Conservation (phyloP, 768 basidiomycete species). For the Amanita inopinata region DNA sequence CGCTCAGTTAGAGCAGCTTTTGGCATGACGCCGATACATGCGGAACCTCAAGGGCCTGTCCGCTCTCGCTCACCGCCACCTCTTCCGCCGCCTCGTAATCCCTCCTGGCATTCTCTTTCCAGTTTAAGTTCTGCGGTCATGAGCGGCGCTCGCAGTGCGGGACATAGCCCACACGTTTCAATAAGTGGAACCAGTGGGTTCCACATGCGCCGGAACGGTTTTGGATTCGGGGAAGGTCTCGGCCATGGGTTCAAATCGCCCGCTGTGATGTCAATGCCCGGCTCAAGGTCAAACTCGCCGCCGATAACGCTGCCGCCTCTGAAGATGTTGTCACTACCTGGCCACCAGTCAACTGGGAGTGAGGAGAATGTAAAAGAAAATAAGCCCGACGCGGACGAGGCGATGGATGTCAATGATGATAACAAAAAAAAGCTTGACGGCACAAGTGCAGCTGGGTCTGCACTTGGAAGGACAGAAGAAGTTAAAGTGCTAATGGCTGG, state of each 20-base stretch:
- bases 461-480: neutral
- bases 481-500: constrained; percentile 6
- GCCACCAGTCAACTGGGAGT: constrained; percentile 6
- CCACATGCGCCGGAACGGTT: constrained; percentile 8
- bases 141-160: constrained; percentile 14
- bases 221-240: constrained; percentile 9
- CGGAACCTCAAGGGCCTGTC: constrained; percentile 5
- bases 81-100: constrained; percentile 26
- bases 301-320: constrained; percentile 68
- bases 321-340: constrained; percentile 26
- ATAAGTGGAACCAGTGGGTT: neutral
- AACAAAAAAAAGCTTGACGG: neutral
- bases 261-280: constrained; percentile 34
- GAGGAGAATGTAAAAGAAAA: constrained; percentile 3
- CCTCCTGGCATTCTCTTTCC: constrained; percentile 23
- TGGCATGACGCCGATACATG: constrained; percentile 80
- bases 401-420: constrained; percentile 1
- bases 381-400: too few relatives aligned
- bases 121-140: constrained; percentile 15
- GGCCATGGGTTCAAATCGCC: constrained; percentile 3
- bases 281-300: constrained; percentile 55
- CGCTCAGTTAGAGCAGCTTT: constrained; percentile 84
- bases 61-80: constrained; percentile 2
- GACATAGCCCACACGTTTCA: constrained; percentile 13
- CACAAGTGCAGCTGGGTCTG: neutral